Evolutionary conservation across 1,284 basidiomycete genomes (phyloP).

Genomic region (Tausonia pullulans): DNA sequence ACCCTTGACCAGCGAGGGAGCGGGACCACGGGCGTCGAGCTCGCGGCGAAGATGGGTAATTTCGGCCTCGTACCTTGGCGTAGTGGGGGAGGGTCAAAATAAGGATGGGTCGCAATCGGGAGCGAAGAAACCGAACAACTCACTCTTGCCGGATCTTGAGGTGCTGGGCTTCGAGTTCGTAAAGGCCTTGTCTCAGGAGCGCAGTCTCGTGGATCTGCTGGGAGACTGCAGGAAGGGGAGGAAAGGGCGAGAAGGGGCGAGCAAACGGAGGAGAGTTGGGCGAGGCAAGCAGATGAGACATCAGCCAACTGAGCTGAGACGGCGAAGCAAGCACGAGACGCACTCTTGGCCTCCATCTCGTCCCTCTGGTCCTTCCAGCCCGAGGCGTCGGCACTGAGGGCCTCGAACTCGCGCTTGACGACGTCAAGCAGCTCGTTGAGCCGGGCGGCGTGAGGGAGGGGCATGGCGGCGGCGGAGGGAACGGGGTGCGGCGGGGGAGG

Average conservation of each 20-base stretch:
- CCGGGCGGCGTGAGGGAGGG: neutral
- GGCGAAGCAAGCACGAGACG: conserved; percentile 23
- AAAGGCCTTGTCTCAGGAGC: conserved; percentile 59
- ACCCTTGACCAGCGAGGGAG: conserved; percentile 20
- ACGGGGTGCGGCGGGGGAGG: too few species aligned
- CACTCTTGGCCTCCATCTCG: conserved; percentile 80
- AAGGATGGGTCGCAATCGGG: neutral
- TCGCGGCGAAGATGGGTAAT: conserved; percentile 54
- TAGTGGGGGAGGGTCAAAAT: too few species aligned
- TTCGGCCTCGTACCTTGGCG: conserved; percentile 54
- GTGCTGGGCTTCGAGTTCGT: conserved; percentile 65
- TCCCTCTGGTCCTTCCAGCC: conserved; percentile 67
- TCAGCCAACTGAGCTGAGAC: neutral
- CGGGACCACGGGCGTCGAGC: conserved; percentile 43
- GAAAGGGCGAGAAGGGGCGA: neutral
- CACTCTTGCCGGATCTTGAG: conserved; percentile 53
- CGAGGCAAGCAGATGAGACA: conserved; percentile 9
- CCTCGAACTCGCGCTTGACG: conserved; percentile 78
- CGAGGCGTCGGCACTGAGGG: conserved; percentile 55
- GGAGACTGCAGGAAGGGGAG: conserved; percentile 40
- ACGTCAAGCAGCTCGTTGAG: conserved; percentile 71
- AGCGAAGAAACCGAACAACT: conserved; percentile 20
- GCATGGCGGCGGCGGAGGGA: too few species aligned
- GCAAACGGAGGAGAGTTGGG: neutral
- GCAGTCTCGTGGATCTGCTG: conserved; percentile 61